These are phyloP conservation scores for Tolypocladium cylindrosporum DNA, from an alignment of 2,329 filamentous ascomycete genomes.

Conservation along the genomic window DNA sequence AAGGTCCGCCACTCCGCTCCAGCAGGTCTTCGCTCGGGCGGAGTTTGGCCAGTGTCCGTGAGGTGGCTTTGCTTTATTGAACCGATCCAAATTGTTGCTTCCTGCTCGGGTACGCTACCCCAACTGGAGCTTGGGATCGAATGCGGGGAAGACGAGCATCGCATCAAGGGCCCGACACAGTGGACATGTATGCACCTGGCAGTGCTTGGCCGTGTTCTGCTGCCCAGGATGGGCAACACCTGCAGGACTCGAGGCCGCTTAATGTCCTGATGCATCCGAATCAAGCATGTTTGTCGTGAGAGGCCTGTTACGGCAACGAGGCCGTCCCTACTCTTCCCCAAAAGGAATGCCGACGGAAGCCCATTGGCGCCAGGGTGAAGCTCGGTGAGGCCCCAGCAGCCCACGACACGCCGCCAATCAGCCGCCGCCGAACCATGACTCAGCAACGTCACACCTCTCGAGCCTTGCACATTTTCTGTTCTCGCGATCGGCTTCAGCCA, in stretches of 20 bases:
- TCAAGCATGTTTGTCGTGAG: background rate
- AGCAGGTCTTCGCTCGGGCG: background rate
- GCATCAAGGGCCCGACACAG: background rate
- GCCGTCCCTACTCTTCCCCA: background rate
- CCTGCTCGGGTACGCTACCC: background rate
- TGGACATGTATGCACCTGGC: background rate
- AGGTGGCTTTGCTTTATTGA: background rate
- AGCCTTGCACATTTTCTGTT: slow-evolving; percentile 17
- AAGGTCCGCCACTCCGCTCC: background rate
- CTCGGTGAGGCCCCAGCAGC: background rate
- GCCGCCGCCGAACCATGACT: slow-evolving; percentile 2
- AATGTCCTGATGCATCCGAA: background rate
- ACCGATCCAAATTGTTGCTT: background rate
- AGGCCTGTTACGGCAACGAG: background rate
- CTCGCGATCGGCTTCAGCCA: slow-evolving; percentile 1
- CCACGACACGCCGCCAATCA: background rate
- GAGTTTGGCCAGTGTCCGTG: background rate
- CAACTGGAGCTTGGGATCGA: background rate
- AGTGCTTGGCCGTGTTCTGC: background rate
- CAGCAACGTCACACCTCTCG: slow-evolving; percentile 4
- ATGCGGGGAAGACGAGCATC: background rate
- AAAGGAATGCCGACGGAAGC: background rate
- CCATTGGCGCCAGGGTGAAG: background rate
- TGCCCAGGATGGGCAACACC: background rate
- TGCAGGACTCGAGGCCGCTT: background rate